These are phyloP conservation scores for Sodiomyces alkalinus DNA, from an alignment of 2,329 filamentous ascomycete species.

Conservation along the genomic window DNA sequence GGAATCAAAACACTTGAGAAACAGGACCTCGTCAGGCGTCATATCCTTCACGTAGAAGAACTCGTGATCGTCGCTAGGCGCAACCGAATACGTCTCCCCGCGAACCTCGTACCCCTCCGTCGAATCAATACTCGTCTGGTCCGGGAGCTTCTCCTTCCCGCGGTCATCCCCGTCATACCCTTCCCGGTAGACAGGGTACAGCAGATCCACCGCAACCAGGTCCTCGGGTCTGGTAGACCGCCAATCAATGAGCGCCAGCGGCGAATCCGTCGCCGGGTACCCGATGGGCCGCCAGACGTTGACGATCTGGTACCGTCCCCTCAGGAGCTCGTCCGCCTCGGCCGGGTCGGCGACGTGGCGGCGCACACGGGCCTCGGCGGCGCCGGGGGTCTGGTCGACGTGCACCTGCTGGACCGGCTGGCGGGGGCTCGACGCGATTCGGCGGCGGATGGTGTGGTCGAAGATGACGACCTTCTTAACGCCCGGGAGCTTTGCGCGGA, in stretches of 20 bases:
- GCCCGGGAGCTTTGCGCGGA: slow-evolving; percentile 36
- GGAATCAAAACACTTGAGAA: slow-evolving; percentile 40
- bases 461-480: slow-evolving; percentile 52
- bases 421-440: slow-evolving; percentile 36
- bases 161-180: slow-evolving; percentile 32
- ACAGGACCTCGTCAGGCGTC: slow-evolving; percentile 34
- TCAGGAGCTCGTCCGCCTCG: slow-evolving; percentile 40
- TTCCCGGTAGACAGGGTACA: slow-evolving; percentile 37
- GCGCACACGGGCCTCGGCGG: slow-evolving; percentile 45
- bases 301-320: slow-evolving; percentile 48
- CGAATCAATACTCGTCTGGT: slow-evolving; percentile 26
- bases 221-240: slow-evolving; percentile 40
- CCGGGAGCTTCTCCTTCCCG: slow-evolving; percentile 40
- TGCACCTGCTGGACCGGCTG: slow-evolving; percentile 56
- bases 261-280: slow-evolving; percentile 44
- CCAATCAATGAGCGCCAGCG: slow-evolving; percentile 51
- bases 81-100: slow-evolving; percentile 46
- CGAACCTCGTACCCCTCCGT: slow-evolving; percentile 45
- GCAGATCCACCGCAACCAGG: slow-evolving; percentile 43
- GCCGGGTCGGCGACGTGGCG: slow-evolving; percentile 35
- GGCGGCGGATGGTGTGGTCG: slow-evolving; percentile 53
- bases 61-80: slow-evolving; percentile 39
- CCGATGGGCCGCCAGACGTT: slow-evolving; percentile 58
- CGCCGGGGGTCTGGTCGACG: slow-evolving; percentile 53
- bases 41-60: slow-evolving; percentile 57